Evolutionary conservation across 106 monocot genomes (phyloP).

Genomic region (Alisma plantagoaquatica): DNA sequence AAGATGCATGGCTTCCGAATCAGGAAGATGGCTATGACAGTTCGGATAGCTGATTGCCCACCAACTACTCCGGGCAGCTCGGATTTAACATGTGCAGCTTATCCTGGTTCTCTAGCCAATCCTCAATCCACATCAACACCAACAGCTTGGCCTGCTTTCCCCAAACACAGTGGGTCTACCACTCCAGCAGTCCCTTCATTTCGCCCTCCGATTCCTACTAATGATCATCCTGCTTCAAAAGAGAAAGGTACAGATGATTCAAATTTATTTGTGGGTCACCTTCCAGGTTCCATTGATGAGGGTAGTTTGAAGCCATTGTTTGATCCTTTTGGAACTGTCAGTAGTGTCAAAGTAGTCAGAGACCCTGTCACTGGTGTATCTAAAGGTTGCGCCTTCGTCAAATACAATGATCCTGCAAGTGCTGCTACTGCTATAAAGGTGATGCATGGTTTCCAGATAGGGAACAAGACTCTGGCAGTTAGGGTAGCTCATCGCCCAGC

Average conservation of each 20-base stretch:
- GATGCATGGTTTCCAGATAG: slow-evolving; percentile 50
- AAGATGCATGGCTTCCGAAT: too few relatives aligned
- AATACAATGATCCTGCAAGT: slow-evolving; percentile 19
- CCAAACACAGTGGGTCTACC: too few relatives aligned
- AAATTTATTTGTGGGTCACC: slow-evolving; percentile 30
- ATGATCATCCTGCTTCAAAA: not conserved
- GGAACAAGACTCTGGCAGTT: slow-evolving; percentile 32
- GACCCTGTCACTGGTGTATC: slow-evolving; percentile 33
- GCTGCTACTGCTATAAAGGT: slow-evolving; percentile 34
- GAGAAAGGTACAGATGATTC: slow-evolving; percentile 17
- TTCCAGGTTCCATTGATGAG: slow-evolving; percentile 34
- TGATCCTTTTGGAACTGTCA: slow-evolving; percentile 37
- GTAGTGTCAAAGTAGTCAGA: slow-evolving; percentile 17
- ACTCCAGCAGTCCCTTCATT: too few relatives aligned
- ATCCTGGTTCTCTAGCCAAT: not conserved
- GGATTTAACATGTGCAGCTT: not conserved
- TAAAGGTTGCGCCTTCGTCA: slow-evolving; percentile 61
- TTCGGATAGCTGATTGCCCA: slow-evolving; percentile 11
- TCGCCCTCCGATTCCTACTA: too few relatives aligned
- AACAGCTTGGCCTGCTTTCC: too few relatives aligned
- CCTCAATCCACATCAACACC: too few relatives aligned
- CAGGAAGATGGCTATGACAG: slow-evolving; percentile 26
- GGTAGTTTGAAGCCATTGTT: slow-evolving; percentile 38
- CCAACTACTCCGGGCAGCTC: too few relatives aligned
- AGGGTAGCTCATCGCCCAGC: slow-evolving; percentile 14